Conservation (phyloP, 805 yeast genomes). For the Dipodascopsis uninucleata region DNA sequence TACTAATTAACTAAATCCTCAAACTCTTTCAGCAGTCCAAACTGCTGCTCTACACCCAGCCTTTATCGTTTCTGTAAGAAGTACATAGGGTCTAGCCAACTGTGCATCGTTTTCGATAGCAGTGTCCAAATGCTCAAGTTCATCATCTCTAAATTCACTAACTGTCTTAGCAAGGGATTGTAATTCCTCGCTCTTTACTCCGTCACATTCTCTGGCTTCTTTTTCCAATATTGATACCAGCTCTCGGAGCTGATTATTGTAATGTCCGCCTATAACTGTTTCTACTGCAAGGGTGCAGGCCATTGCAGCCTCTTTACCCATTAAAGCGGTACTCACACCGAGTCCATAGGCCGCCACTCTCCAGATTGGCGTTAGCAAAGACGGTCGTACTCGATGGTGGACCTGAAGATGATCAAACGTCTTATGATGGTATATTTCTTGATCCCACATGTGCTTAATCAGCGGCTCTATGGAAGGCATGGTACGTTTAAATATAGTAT, state of each 20-base stretch:
- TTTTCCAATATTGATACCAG: conserved; percentile 36
- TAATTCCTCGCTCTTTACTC: conserved; percentile 52
- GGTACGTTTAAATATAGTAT: conserved; percentile 63
- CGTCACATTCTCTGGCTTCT: conserved; percentile 13
- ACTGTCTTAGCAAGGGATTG: conserved; percentile 56
- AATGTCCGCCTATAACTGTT: conserved; percentile 95
- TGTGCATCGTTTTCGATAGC: conserved; percentile 91
- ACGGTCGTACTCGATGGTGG: conserved; percentile 81
- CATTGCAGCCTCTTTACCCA: conserved; percentile 97
- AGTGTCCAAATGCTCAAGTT: conserved; percentile 89
- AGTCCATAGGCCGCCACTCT: conserved; percentile 81
- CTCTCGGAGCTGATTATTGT: conserved; percentile 81
- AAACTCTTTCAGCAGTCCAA: conserved; percentile 83
- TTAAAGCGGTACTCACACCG: conserved; percentile 80
- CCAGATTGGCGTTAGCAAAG: conserved; percentile 90
- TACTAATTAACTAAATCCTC: conserved; percentile 17
- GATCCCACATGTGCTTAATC: conserved; percentile 96
- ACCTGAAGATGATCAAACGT: conserved; percentile 78
- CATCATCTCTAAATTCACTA: conserved; percentile 83
- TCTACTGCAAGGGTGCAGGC: conserved; percentile 99
- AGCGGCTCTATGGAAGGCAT: conserved; percentile 75
- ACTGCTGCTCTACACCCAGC: conserved; percentile 82
- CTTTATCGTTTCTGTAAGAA: conserved; percentile 85
- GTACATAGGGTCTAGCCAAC: conserved; percentile 85
- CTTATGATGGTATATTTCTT: conserved; percentile 84